Evolutionary conservation across 1,139 yeast genomes (phyloP), one percentile per base, ranked within the genome.

Genomic region (Candida anutae): DNA sequence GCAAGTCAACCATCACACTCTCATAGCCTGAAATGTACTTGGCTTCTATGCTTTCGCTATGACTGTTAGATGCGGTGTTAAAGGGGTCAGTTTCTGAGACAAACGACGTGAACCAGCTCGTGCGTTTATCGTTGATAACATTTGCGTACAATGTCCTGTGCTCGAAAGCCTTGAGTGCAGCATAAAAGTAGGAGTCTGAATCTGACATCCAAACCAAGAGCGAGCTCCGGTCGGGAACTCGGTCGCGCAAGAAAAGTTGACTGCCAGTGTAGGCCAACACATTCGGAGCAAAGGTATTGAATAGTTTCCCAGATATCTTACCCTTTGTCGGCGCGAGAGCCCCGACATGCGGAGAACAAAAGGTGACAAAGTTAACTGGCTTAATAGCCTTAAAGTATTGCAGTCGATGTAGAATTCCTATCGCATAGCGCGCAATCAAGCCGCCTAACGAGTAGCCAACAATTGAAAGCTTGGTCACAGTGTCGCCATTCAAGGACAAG

Each of bases 401-500:
- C 28, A 67, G 65, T 30, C 64, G 61, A 38, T 70, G 59, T 27
- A 85, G 57, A 13, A 81, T 54, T 0, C 95, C 95, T 25, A 82
- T 55, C 5, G 90, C 84, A 48, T 79, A 84, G 19, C 95, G 59
- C 2, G 83, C 64, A 29, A 83, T 77, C 29, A 85, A 57, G 0
- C 95, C 95, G 6, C 95, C 95, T 28, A 85, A 55, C 0, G 94
- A 82, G 50, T 83, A 85, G 2, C 95, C 95, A 11, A 79, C 63
- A 10, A 84, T 59, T 1, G 94, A 79, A 33, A 84, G 58, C 42
- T 74, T 74, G 10, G 62, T 57, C 8, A 77, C 74, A 11, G 37
- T 39, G 18, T 45, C 46, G 3, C 39, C 40, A 3, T 31, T 30
- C 15, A 36, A 34, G 15, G 47, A 43, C 21, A 77, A 41, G 3